Conservation (phyloP, 306 rosid species). For the Sphenostylis stenocarpa region DNA sequence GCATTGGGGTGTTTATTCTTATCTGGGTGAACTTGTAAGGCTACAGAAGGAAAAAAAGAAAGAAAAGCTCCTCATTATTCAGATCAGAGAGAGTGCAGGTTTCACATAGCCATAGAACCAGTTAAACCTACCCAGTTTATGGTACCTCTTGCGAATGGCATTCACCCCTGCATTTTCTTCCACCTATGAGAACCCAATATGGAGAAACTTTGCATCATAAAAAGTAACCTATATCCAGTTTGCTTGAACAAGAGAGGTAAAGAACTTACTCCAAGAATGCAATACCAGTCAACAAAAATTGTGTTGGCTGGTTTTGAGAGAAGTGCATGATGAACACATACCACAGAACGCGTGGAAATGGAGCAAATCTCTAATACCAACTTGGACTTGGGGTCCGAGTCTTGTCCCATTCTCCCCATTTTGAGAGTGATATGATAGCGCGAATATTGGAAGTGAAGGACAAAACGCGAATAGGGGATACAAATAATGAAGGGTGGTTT, state of each 20-base stretch:
- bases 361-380: conserved; percentile 76
- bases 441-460: conserved; percentile 29
- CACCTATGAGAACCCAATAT: conserved; percentile 58
- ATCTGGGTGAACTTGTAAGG: conserved; percentile 95
- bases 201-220: conserved; percentile 23
- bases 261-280: conserved; percentile 78
- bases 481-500: conserved; percentile 42
- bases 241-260: background rate
- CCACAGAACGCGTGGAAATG: conserved; percentile 56
- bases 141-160: conserved; percentile 73
- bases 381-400: conserved; percentile 69
- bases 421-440: conserved; percentile 21
- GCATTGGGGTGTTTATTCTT: conserved; percentile 91
- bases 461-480: conserved; percentile 40
- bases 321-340: conserved; percentile 70
- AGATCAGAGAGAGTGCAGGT: conserved; percentile 18
- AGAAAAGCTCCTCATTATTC: conserved; percentile 6
- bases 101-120: background rate
- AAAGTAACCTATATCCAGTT: background rate
- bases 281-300: conserved; percentile 83
- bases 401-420: conserved; percentile 62
- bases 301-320: conserved; percentile 33
- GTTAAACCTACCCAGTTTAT: conserved; percentile 70
- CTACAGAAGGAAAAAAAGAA: conserved; percentile 39
- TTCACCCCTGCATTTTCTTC: conserved; percentile 72